Evolutionary conservation across 805 yeast species (phyloP), one percentile per base, ranked within the genome.

Genomic region (Starmerella floris): DNA sequence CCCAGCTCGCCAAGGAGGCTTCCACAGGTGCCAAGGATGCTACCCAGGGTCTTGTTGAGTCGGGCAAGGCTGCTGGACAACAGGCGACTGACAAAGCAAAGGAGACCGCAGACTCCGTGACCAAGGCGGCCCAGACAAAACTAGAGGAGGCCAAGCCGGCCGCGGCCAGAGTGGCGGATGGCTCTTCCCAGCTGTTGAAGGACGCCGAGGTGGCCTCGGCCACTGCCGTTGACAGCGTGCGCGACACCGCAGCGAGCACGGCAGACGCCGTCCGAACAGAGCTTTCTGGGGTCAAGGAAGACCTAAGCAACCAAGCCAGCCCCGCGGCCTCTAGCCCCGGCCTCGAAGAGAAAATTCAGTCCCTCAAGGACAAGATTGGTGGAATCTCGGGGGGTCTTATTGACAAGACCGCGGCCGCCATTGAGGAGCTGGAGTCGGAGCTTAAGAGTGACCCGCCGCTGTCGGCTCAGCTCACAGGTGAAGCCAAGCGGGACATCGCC

Each of bases 401-500:
- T n/a, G n/a, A n/a, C n/a, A n/a, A n/a, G n/a, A n/a, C 32, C 25
- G 21, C 10, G 23, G 22, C n/a, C 10, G 31, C 15, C 21, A 35
- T 30, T n/a, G 17, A 9, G 26, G 30, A 31, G 3, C 30, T 26
- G 27, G 25, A 23, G 17, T 19, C 31, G 37, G 41, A 41, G 28
- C 38, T 35, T 23, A 30, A n/a, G n/a, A n/a, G n/a, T n/a, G n/a
- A n/a, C n/a, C n/a, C n/a, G n/a, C n/a, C n/a, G n/a, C n/a, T n/a
- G n/a, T n/a, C n/a, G n/a, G n/a, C n/a, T n/a, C n/a, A n/a, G n/a
- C n/a, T n/a, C n/a, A n/a, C n/a, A n/a, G n/a, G n/a, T n/a, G 35
- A 20, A 8, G 37, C 40, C 23, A 30, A 23, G 8, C 8, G 32
- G 31, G 46, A 42, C n/a, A 23, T 31, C 19, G 30, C 32, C 27